phyloP scores from a whole-genome alignment of 257 asterid species.

The Petunia axillaris region DNA sequence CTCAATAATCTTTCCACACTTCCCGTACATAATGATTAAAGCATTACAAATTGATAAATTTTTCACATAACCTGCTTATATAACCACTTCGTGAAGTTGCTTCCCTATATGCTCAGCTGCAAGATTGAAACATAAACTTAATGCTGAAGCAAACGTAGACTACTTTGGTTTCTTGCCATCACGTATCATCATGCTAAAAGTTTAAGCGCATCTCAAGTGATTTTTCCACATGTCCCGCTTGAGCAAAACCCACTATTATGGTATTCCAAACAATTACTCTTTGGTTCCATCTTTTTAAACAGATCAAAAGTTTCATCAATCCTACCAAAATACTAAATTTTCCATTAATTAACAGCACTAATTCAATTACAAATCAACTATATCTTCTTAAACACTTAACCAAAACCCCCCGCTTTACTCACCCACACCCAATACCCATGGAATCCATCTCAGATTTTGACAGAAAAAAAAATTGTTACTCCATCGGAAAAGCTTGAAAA shows the following conservation, averaged over 20 bases:
- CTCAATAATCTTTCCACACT: conserved; percentile 44
- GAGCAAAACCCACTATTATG: conserved; percentile 46
- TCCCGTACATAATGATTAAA: conserved; percentile 45
- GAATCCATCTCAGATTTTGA: too few species aligned
- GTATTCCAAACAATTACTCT: conserved; percentile 57
- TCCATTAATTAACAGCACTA: too few species aligned
- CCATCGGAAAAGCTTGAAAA: too few species aligned
- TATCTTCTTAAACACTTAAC: too few species aligned
- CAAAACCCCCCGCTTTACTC: too few species aligned
- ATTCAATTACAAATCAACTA: too few species aligned
- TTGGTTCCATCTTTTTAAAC: conserved; percentile 45
- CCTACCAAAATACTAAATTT: conserved; percentile 12
- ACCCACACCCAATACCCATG: too few species aligned
- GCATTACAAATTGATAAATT: conserved; percentile 42
- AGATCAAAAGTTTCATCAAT: conserved; percentile 43
- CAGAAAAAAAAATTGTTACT: too few species aligned
- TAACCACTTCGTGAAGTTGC: conserved; percentile 33
- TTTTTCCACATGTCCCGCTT: conserved; percentile 37
- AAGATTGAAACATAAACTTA: conserved; percentile 45
- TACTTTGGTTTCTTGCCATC: conserved; percentile 42
- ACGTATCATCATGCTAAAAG: conserved; percentile 37
- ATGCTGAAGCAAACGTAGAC: conserved; percentile 44
- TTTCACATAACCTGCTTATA: conserved; percentile 38
- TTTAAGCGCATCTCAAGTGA: conserved; percentile 45
- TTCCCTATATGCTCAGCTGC: conserved; percentile 26